phyloP scores from a whole-genome alignment of 345 rosid genomes.

The Microthlaspi erraticum region DNA sequence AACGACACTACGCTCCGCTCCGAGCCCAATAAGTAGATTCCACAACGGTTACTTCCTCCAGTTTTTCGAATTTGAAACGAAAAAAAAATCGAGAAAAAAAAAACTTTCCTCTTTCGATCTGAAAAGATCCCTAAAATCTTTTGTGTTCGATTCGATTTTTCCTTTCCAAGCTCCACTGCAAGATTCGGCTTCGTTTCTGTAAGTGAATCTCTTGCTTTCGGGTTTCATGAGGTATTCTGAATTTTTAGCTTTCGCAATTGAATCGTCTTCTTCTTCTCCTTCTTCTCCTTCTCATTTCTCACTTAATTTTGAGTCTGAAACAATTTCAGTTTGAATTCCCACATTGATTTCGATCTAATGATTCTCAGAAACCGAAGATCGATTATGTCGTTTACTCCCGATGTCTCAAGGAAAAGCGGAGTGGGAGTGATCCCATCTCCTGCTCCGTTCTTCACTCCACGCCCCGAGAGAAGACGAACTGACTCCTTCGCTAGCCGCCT shows the following conservation, averaged over 20 bases:
- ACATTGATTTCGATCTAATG: neutral
- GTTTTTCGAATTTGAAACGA: slow-evolving; percentile 7
- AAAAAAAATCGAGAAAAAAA: neutral
- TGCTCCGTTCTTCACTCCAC: slow-evolving; percentile 80
- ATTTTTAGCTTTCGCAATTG: neutral
- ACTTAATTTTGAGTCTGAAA: neutral
- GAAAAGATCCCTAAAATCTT: neutral
- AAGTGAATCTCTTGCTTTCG: slow-evolving; percentile 15
- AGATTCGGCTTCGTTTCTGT: slow-evolving; percentile 18
- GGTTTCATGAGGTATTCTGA: neutral
- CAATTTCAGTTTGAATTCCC: neutral
- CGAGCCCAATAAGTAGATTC: neutral
- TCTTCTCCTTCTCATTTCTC: neutral
- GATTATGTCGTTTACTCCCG: slow-evolving; percentile 72
- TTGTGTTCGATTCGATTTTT: neutral
- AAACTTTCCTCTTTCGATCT: slow-evolving; percentile 23
- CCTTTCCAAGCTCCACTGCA: neutral
- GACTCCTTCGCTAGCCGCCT: slow-evolving; percentile 62
- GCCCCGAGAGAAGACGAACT: slow-evolving; percentile 76
- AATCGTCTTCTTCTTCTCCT: neutral
- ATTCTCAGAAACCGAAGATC: slow-evolving; percentile 28
- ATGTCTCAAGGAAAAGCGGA: slow-evolving; percentile 63
- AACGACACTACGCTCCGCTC: neutral
- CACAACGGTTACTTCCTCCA: slow-evolving; percentile 31
- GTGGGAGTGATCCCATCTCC: slow-evolving; percentile 79